Base-by-base conservation (phyloP, 2,329 filamentous ascomycete genomes). In the Aschersonia sp. region DNA sequence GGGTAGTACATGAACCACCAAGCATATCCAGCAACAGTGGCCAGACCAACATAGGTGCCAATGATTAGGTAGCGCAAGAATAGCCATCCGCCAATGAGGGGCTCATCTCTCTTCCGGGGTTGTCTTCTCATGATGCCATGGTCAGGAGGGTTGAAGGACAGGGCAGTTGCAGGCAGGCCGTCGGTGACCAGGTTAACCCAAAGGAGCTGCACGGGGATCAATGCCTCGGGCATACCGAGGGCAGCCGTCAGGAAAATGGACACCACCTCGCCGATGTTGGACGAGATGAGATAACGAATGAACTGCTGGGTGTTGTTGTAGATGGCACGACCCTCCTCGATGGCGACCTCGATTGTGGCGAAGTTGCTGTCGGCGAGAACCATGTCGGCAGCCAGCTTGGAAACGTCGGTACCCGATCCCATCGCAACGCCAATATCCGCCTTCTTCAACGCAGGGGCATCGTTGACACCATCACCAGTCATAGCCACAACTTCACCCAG, bases 301-400 rank as follows among this genome's bases (percentile, higher is more conserved):
- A 98, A 98, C 65, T 98, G 92, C 64, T 98, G 92, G 5, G 92
- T 98, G 74, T 98, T 98, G 81, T 92, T 97, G 77, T 95, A 98
- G 68, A 98, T 98, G 53, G 89, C 89, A 52, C 92, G 84, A 47
- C 92, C 92, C 68, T 98, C 92, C 64, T 98, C 92, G 53, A 98
- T 89, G 45, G 92, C 92, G 48, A 87, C 75, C 64, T 95, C 87
- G 56, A 98, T 98, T 4, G 92, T 98, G 52, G 92, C 92, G 65
- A 98, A 98, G 73, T 98, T 98, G 69, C 95, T 88, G 68, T 98
- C 94, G 30, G 89, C 87, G 46, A 98, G 82, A 46, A 98, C 90
- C 92, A 98, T 98, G 64, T 98, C 92, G 49, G 94, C 87, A 32
- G 92, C 92, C 54, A 98, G 73, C 70, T 94, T 95, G 50, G 92